A percentile compares a stretch with the other conserved stretches of the same genome.
These are phyloP conservation scores for Geotrichum fermentans DNA, from an alignment of 1,139 yeast genomes.

Conservation along the genomic window DNA sequence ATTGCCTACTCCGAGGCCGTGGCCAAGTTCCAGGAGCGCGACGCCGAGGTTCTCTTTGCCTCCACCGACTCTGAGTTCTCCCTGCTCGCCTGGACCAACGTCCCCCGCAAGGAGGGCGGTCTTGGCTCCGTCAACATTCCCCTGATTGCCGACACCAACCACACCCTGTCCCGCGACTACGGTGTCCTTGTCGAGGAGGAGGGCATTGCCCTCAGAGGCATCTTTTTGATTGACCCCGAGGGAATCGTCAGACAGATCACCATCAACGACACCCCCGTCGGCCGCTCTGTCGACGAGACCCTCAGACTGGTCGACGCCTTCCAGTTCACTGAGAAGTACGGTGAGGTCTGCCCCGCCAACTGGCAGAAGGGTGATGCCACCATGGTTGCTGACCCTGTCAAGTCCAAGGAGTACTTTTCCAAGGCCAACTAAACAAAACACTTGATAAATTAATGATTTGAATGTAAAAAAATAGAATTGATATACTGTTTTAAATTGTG, in stretches of 20 bases:
- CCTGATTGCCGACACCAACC: conserved; percentile 94
- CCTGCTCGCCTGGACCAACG: conserved; percentile 95
- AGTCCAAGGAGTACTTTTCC: conserved; percentile 76
- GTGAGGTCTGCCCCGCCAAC: conserved; percentile 99
- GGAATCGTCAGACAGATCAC: conserved; percentile 93
- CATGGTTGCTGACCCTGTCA: conserved; percentile 80
- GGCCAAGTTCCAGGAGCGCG: conserved; percentile 81
- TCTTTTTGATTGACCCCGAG: conserved; percentile 94
- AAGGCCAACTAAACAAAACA: conserved; percentile 47
- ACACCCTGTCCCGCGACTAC: conserved; percentile 87
- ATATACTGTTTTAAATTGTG: background rate
- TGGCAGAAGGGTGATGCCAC: conserved; percentile 97
- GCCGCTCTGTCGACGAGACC: conserved; percentile 97
- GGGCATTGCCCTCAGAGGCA: conserved; percentile 96
- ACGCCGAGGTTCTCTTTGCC: conserved; percentile 85
- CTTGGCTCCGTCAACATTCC: conserved; percentile 93
- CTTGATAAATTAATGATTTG: no score
- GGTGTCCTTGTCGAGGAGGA: conserved; percentile 95
- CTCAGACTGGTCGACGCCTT: conserved; percentile 95
- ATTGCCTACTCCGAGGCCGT: conserved; percentile 96
- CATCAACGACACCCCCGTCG: conserved; percentile 97
- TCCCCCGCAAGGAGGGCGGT: conserved; percentile 96
- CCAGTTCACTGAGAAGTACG: conserved; percentile 97
- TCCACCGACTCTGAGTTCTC: conserved; percentile 98
- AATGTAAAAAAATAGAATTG: no score